phyloP scores from a whole-genome alignment of 192 early-diverging fungal genomes.

The Podila horticola region DNA sequence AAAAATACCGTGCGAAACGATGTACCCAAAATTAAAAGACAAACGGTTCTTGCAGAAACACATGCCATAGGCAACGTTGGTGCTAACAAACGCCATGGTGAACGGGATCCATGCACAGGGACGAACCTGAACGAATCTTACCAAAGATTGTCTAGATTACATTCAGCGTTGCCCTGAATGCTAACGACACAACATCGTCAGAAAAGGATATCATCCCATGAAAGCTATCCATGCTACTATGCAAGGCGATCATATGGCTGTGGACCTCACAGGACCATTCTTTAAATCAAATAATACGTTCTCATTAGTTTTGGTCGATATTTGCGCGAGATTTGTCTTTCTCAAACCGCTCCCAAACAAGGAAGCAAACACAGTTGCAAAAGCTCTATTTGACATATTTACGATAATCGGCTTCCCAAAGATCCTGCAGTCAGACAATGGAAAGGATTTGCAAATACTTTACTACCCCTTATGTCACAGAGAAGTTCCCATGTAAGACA shows the following conservation, averaged over 20 bases:
- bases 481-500: no score
- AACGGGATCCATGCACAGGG: background rate
- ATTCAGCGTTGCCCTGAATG: background rate
- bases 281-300: background rate
- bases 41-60: background rate
- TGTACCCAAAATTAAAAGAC: background rate
- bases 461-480: no score
- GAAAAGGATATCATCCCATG: slow-evolving; percentile 3
- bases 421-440: slow-evolving; percentile 38
- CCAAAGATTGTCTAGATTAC: no score
- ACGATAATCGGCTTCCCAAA: background rate
- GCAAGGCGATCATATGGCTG: slow-evolving; percentile 1
- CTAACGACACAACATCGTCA: background rate
- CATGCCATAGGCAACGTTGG: background rate
- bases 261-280: background rate
- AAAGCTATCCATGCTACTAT: slow-evolving; percentile 5
- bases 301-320: background rate
- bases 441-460: no score
- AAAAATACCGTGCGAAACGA: background rate
- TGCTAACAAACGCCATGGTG: no score
- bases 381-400: background rate
- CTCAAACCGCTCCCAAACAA: background rate
- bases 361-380: background rate
- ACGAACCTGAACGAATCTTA: background rate
- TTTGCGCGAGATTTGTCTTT: slow-evolving; percentile 2